Base-by-base conservation (phyloP, 352 stramenopile genomes). In the Pilasporangium apinafurcum region DNA sequence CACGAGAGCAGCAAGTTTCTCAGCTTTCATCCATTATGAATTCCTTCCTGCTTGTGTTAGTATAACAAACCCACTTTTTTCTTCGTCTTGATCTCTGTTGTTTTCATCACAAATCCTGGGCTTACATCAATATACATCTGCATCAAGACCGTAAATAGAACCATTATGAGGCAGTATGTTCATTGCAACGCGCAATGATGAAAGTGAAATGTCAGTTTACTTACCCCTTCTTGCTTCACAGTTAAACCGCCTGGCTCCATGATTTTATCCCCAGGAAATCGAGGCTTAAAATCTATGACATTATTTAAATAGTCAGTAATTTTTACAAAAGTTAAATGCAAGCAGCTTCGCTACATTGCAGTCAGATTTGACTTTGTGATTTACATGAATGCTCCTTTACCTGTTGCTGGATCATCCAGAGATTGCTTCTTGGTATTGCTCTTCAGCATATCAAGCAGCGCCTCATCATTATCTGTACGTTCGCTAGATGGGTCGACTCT, bases 101-200 rank as follows among this genome's bases (percentile, higher is more conserved):
- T 82, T 51, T 90, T 92, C 51, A 92, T 76, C 32, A 90, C 77
- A 27, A 92, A 92, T 13, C 77, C 80, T 30, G 80, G 68, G 20
- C 65, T 53, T n/a, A 90, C 77, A 44, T 87, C 59, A 43, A 92
- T 83, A 42, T 88, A 66, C 27, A 92, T 59, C 77, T 89, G 31
- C 5, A 12, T 20, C 5, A 8, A 4, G 37, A 2, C 26, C 35
- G 7, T 31, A 20, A 14, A 10, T 1, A 51, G 12, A 51, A 17
- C 1, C 55, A 16, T 5, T 9, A 46, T n/a, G n/a, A 6, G n/a
- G n/a, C n/a, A n/a, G n/a, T n/a, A n/a, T n/a, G n/a, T n/a, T n/a
- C n/a, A n/a, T n/a, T n/a, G n/a, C n/a, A n/a, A n/a, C n/a, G n/a
- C n/a, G n/a, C n/a, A 42, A 17, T 20, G 17, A 31, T 37, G 18